phyloP scores from a whole-genome alignment of 106 monocot genomes.

The Dactylorhiza incarnata region DNA sequence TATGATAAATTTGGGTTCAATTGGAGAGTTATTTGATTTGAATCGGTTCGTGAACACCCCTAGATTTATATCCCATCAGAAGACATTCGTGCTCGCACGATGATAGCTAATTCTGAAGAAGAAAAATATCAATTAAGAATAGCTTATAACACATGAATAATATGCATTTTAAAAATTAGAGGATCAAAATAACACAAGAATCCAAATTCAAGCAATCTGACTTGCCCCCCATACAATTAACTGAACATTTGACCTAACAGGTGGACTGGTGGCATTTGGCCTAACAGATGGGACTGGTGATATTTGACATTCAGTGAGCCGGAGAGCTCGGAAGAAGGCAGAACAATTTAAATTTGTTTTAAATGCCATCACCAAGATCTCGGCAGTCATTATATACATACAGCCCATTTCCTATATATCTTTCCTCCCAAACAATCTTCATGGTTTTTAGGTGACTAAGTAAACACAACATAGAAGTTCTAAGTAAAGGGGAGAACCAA shows the following conservation, averaged over 20 bases:
- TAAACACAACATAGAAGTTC: not conserved
- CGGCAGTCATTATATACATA: not conserved
- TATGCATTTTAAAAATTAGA: too few species aligned
- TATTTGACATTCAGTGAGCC: not conserved
- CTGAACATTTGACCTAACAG: not conserved
- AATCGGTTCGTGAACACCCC: too few species aligned
- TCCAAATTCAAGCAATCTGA: too few species aligned
- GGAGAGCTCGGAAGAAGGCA: not conserved
- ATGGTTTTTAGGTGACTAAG: not conserved
- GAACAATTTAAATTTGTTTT: not conserved
- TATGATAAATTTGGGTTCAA: too few species aligned
- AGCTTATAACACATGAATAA: too few species aligned
- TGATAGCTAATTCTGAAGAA: too few species aligned
- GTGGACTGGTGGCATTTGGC: not conserved
- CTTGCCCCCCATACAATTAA: not conserved
- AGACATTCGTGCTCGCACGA: too few species aligned
- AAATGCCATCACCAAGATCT: not conserved
- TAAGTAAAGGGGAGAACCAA: not conserved
- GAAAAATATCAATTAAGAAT: too few species aligned
- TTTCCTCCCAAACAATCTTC: not conserved
- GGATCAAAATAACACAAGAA: too few species aligned
- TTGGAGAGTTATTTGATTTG: too few species aligned
- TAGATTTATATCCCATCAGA: too few species aligned
- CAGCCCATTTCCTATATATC: not conserved
- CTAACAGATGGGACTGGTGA: not conserved